These are phyloP conservation scores for Mitragyna speciosa DNA, from an alignment of 257 asterid species.

Conservation along the genomic window DNA sequence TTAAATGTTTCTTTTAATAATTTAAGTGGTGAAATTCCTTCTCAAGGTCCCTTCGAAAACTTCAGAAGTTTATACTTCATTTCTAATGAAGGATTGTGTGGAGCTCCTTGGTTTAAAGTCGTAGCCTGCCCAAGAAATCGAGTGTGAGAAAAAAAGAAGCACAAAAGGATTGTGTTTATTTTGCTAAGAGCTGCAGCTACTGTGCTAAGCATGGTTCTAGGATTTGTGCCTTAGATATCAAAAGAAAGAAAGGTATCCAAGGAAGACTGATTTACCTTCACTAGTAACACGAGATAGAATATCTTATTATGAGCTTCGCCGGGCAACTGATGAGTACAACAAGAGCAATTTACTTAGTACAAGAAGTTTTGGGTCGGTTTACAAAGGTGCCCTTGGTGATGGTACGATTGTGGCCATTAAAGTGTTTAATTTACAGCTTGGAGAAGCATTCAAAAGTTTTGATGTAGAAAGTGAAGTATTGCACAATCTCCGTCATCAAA, in stretches of 20 bases:
- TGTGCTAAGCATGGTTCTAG: too few relatives aligned
- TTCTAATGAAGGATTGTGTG: background rate
- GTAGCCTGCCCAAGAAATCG: background rate
- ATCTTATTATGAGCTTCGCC: constrained; percentile 6
- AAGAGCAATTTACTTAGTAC: constrained; percentile 9
- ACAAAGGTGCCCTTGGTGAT: constrained; percentile 8
- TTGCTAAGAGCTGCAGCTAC: background rate
- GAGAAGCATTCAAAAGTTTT: background rate
- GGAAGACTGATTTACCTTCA: background rate
- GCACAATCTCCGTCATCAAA: background rate
- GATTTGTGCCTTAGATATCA: background rate
- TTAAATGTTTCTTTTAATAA: background rate
- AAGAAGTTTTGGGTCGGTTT: constrained; percentile 9
- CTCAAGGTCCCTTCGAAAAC: background rate
- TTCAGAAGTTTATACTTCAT: background rate
- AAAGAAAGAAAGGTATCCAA: background rate
- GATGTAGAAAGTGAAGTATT: background rate
- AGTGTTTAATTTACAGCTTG: background rate
- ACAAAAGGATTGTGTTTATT: background rate
- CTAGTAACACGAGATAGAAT: constrained; percentile 1
- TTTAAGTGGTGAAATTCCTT: background rate
- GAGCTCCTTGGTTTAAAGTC: background rate
- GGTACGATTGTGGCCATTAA: constrained; percentile 14
- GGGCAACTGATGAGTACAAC: constrained; percentile 9
- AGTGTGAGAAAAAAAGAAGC: background rate